Evolutionary conservation across 306 rosid genomes (phyloP).

Genomic region (Cicer bijugum): DNA sequence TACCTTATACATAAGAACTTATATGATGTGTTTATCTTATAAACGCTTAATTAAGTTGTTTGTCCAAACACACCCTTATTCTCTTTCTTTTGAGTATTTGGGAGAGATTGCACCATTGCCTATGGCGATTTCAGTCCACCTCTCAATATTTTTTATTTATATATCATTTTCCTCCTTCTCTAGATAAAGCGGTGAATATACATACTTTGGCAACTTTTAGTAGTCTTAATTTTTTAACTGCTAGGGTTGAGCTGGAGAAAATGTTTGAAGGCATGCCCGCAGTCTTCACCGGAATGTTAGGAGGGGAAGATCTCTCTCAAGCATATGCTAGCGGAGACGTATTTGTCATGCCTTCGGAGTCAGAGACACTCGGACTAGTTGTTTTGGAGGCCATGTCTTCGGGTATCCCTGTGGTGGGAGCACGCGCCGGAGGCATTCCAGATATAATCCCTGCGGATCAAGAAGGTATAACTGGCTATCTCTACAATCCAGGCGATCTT

Average conservation of each 20-base stretch:
- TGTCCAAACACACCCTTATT: not conserved
- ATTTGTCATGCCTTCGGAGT: conserved; percentile 96
- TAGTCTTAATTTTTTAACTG: conserved; percentile 35
- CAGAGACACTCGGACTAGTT: conserved; percentile 94
- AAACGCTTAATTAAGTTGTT: not conserved
- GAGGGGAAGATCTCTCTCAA: conserved; percentile 94
- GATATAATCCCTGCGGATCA: conserved; percentile 87
- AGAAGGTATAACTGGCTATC: conserved; percentile 85
- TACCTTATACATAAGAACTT: not conserved
- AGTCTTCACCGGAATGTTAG: conserved; percentile 92
- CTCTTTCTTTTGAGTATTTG: not conserved
- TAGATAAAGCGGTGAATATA: conserved; percentile 27
- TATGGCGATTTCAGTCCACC: not conserved
- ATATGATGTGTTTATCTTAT: not conserved
- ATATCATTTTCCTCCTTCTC: not conserved
- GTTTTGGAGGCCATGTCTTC: conserved; percentile 98
- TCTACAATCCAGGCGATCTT: conserved; percentile 67
- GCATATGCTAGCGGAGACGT: conserved; percentile 96
- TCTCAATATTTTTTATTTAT: not conserved
- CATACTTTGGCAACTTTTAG: conserved; percentile 6
- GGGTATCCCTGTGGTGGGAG: conserved; percentile 92
- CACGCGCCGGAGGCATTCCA: conserved; percentile 93
- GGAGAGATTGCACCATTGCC: too few species aligned
- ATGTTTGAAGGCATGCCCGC: conserved; percentile 89
- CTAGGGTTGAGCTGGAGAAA: conserved; percentile 88